Evolutionary conservation across 129 eudicot species (phyloP), one percentile per base, ranked within the genome.

Genomic region (Saussurea involucrata): DNA sequence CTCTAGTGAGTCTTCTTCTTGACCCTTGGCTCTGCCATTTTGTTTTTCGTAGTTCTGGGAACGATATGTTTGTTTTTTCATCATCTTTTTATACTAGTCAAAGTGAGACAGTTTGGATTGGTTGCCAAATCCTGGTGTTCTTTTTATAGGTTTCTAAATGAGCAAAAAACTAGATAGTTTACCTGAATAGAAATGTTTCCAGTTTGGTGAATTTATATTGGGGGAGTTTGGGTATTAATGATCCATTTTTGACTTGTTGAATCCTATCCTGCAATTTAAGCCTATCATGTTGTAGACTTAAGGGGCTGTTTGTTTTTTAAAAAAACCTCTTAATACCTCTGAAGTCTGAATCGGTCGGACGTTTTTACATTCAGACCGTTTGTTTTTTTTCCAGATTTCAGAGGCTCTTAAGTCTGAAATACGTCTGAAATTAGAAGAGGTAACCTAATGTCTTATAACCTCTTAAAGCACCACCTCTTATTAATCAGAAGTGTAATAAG

Each of bases 161-260:
- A 61, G 25, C 28, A 44, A 65, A 42, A 32, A 73, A 5, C 24
- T 57, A 21, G 28, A n/a, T n/a, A n/a, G n/a, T 58, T 60, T 60
- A 22, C 65, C 21, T 60, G 28, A 21, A 60, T 58, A 33, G 69
- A 73, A 60, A 60, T 13, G 32, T 15, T 28, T 15, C 44, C 61
- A 40, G n/a, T 37, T 75, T 37, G 71, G 40, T 75, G 64, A 76
- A 42, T 25, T 65, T 65, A 65, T 18, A 42, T 76, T 3, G 21
- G 49, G 65, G 44, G 4, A 24, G 5, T 75, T 65, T 65, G 21
- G 10, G 22, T 7, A 37, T 65, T 12, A n/a, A 27, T 76, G 63
- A 29, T 64, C 57, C 63, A 58, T 24, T 75, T 37, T 75, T 75
- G 28, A 24, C 55, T 65, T 36, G 71, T 22, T 60, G n/a, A 63